These are phyloP conservation scores for Orbilia oligospora DNA, from an alignment of 2,329 filamentous ascomycete species.

Conservation along the genomic window DNA sequence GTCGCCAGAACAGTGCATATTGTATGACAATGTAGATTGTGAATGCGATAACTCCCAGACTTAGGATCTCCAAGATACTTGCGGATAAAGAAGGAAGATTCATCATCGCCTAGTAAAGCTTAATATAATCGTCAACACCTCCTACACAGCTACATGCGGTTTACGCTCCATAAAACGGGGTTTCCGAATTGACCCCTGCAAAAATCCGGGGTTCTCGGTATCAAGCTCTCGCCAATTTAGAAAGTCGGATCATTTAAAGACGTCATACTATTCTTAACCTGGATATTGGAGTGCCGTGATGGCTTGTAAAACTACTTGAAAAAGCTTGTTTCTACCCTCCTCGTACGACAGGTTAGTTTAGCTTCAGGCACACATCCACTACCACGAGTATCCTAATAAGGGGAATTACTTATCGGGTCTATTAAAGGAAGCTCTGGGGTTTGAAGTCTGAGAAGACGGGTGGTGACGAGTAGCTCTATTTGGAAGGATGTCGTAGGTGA, in stretches of 20 bases:
- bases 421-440: not conserved
- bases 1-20: too few species aligned
- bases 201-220: not conserved
- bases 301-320: not conserved
- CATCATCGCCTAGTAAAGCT: not conserved
- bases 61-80: too few species aligned
- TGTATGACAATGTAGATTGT: too few species aligned
- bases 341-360: not conserved
- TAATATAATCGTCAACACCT: not conserved
- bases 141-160: too few species aligned
- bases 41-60: too few species aligned
- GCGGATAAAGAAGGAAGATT: not conserved
- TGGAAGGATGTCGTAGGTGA: not conserved
- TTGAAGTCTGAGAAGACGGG: too few species aligned
- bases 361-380: not conserved
- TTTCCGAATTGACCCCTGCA: conserved; percentile 11
- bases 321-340: conserved; percentile 7
- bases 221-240: conserved; percentile 33
- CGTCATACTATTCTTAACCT: conserved; percentile 17
- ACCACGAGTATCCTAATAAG: not conserved
- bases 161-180: not conserved
- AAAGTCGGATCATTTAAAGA: conserved; percentile 31
- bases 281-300: not conserved
- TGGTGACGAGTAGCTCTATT: not conserved
- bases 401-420: not conserved